phyloP scores from a whole-genome alignment of 164 flowering plant species.

The Umbilicus rupestris region DNA sequence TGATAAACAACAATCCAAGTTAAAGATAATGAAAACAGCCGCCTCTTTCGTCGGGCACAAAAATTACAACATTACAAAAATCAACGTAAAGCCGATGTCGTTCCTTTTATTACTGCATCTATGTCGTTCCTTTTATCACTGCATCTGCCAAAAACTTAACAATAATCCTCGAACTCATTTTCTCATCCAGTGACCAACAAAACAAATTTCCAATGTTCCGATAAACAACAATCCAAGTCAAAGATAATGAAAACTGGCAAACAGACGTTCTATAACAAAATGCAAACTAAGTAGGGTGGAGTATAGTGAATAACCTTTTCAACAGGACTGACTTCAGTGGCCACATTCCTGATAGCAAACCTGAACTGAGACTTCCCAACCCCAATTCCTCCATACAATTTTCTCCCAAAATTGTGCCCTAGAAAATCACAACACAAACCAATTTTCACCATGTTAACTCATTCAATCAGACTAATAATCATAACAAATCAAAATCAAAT shows the following conservation, averaged over 20 bases:
- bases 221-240: neutral
- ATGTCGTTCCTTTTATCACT: too few species aligned
- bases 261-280: neutral
- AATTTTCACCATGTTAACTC: neutral
- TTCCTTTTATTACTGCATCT: neutral
- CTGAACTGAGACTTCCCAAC: slow-evolving; percentile 40
- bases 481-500: neutral
- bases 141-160: neutral
- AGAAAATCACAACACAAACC: neutral
- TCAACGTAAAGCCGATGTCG: neutral
- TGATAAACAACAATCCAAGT: neutral
- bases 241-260: neutral
- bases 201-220: too few species aligned
- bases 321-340: slow-evolving; percentile 56
- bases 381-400: slow-evolving; percentile 40
- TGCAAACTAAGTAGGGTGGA: neutral
- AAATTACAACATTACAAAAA: neutral
- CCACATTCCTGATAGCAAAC: slow-evolving; percentile 50
- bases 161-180: neutral
- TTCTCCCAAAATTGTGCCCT: slow-evolving; percentile 41
- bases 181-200: too few species aligned
- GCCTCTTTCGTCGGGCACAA: neutral
- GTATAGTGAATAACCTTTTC: slow-evolving; percentile 33
- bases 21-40: neutral
- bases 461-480: neutral